Base-by-base conservation (phyloP, 2,329 filamentous ascomycete species). In the Xylaria arbuscula region DNA sequence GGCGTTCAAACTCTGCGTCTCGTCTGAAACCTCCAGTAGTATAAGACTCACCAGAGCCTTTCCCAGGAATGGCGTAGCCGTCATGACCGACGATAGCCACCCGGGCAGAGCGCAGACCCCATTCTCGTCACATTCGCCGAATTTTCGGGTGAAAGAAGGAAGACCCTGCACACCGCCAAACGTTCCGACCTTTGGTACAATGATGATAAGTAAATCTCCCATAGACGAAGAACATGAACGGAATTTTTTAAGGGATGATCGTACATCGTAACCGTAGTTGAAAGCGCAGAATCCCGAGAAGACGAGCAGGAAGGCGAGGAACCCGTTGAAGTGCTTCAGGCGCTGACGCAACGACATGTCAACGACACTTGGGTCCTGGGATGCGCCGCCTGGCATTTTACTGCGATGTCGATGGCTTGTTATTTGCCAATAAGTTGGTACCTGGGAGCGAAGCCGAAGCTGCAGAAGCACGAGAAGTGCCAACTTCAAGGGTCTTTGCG, bases 291-390 rank as follows among this genome's bases (percentile, higher is more conserved):
- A 45, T 45, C 40, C 40, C 15, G 40, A 45, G 40, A 45, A 45
- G 40, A 45, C 40, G 40, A 45, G 40, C 40, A 45, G 15, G 17
- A 45, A 45, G 40, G 40, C 40, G 40, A 45, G 40, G 15, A 45
- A 45, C 40, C 40, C 40, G 40, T 45, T n/a, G 40, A 45, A 45
- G 13, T 45, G 40, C 40, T 45, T 45, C 40, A 45, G 40, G 40
- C 40, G 40, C 40, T 45, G 40, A 45, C 40, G 40, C 40, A 45
- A 45, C 40, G 40, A 45, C 40, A 45, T 45, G 17, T 45, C 40
- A 45, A 13, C 40, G 40, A 45, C 40, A 45, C 13, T 45, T 13
- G 40, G 40, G 15, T 45, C 15, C 40, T 45, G 40, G 17, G 15
- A 7, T 45, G 40, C 15, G 40, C 15, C 40, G 40, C 40, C 15